Evolutionary conservation across 805 yeast species (phyloP), one percentile per base, ranked within the genome.

Genomic region (Kuraishia capsulata): DNA sequence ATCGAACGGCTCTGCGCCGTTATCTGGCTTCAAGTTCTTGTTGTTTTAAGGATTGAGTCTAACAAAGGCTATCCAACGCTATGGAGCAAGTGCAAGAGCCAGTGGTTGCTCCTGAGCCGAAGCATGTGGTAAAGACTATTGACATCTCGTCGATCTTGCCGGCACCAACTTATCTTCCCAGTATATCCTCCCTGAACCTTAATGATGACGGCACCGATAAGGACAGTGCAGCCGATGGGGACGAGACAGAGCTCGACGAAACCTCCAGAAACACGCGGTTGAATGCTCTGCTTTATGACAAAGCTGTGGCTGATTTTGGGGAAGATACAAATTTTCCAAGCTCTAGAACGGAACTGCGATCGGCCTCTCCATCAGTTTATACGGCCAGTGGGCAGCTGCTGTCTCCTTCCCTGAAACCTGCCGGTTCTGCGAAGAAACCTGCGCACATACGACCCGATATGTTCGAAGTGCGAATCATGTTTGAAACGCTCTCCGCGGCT

Each of bases 401-500:
- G 20, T 34, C 37, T 17, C 37, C 38, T 3, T 19, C 28, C 5
- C 32, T 29, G 33, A 28, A 18, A n/a, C 38, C 33, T 3, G 32
- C 11, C n/a, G 33, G 38, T 4, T 16, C 23, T 13, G 38, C 26
- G 11, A 19, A n/a, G 33, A 36, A 20, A 19, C 26, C 16, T 8
- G 19, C 32, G 5, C 13, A 20, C n/a, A 29, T 25, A 18, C 20
- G 21, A 16, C n/a, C 20, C 21, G 44, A 39, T 9, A 40, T 45
- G 14, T 52, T 54, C 35, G 45, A 56, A 19, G 57, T 54, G 26
- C 55, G 64, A 24, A 61, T 69, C 3, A 54, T 64, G 17, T 65
- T 69, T 42, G 72, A 69, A 44, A 68, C 73, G 4, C 55, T 66
- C 34, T 52, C 56, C 17, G 64, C 64, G 39, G 57, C 53, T 17